Conservation (phyloP, 371 early-diverging fungal species). For the Zopfochytrium polystomum region DNA sequence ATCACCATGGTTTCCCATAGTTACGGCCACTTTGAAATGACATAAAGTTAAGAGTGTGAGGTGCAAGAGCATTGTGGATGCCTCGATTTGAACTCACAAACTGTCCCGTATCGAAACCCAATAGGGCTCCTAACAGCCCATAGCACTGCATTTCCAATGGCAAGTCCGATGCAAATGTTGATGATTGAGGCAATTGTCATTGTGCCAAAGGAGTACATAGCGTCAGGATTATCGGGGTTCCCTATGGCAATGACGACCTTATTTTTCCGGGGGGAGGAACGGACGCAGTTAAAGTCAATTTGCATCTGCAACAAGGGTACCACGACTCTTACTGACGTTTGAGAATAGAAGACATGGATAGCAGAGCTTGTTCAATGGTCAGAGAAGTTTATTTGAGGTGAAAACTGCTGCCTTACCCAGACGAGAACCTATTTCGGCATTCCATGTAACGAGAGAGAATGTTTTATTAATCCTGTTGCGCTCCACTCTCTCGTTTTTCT, state of each 20-base stretch:
- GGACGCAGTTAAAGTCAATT: slow-evolving; percentile 18
- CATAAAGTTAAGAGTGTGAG: neutral
- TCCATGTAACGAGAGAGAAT: neutral
- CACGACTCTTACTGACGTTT: too few species aligned
- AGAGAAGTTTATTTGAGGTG: neutral
- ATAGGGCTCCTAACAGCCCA: slow-evolving; percentile 11
- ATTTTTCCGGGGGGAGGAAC: slow-evolving; percentile 15
- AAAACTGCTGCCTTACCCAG: neutral
- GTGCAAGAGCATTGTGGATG: neutral
- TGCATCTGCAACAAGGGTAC: too few species aligned
- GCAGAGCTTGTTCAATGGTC: slow-evolving; percentile 6
- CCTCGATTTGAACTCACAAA: slow-evolving; percentile 12
- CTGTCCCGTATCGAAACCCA: slow-evolving; percentile 20
- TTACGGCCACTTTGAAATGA: slow-evolving; percentile 21
- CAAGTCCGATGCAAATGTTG: slow-evolving; percentile 3
- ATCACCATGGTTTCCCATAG: slow-evolving; percentile 35
- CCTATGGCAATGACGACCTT: slow-evolving; percentile 1
- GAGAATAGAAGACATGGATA: slow-evolving; percentile 30
- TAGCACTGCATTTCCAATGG: slow-evolving; percentile 9
- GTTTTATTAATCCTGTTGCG: neutral
- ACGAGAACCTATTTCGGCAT: slow-evolving; percentile 1
- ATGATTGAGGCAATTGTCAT: slow-evolving; percentile 19
- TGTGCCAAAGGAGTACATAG: slow-evolving; percentile 11
- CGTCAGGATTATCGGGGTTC: slow-evolving; percentile 8
- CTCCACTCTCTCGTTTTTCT: too few species aligned